These are phyloP conservation scores for Picea sitchensis DNA, from an alignment of 75 land plant genomes.

Conservation along the genomic window DNA sequence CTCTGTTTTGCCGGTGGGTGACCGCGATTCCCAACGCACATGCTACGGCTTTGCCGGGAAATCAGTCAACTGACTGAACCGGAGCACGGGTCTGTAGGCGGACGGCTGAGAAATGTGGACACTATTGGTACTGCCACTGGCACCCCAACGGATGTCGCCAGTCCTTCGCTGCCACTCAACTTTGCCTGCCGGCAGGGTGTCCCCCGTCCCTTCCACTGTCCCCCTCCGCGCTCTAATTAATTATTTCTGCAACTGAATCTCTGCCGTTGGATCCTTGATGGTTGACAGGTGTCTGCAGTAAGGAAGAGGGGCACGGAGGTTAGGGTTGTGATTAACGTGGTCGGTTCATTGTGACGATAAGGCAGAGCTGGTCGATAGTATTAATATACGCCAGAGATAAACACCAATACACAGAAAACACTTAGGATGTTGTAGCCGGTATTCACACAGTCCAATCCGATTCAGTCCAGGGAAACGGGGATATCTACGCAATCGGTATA, in stretches of 20 bases:
- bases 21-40: not conserved
- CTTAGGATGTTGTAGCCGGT: not conserved
- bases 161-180: not conserved
- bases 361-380: conserved; percentile 1
- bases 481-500: no score
- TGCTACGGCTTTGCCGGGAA: not conserved
- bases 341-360: not conserved
- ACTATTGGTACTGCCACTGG: not conserved
- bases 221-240: not conserved
- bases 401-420: no score
- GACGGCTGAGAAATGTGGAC: not conserved
- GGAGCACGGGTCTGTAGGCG: not conserved
- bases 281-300: not conserved
- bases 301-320: no score
- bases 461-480: no score
- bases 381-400: not conserved
- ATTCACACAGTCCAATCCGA: no score
- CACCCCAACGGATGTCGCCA: not conserved
- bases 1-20: not conserved
- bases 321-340: not conserved
- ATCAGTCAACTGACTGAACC: not conserved
- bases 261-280: not conserved
- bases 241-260: not conserved
- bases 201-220: not conserved
- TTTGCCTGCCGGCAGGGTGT: not conserved